Conservation (phyloP, 148 eudicot genomes). For the Rhododendron ferrugineum region DNA sequence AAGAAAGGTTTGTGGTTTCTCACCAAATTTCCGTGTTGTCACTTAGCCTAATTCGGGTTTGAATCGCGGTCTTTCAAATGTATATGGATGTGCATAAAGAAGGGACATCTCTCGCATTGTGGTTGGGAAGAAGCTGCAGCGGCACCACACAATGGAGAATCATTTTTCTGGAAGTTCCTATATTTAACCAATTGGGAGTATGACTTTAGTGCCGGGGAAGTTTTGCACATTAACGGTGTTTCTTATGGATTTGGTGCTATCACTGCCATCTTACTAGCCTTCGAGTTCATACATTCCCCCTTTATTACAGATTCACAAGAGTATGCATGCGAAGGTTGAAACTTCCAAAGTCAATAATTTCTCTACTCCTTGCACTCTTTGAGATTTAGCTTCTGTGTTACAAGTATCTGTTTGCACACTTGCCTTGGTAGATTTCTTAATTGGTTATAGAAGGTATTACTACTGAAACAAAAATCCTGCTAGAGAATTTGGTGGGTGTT, state of each 20-base stretch:
- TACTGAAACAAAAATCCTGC: neutral
- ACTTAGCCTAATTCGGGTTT: neutral
- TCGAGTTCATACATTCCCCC: neutral
- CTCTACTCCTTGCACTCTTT: neutral
- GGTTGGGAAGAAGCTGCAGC: neutral
- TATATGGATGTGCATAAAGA: neutral
- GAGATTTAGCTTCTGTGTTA: neutral
- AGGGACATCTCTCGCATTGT: neutral
- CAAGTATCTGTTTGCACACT: neutral
- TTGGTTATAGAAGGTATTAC: neutral
- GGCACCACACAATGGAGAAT: neutral
- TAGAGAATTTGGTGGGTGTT: neutral
- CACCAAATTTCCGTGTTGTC: neutral
- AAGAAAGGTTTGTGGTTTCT: neutral
- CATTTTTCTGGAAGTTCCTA: neutral
- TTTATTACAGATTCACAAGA: neutral
- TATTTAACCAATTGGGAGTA: neutral
- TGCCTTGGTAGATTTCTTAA: neutral
- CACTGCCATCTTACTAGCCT: neutral
- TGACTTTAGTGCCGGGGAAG: neutral
- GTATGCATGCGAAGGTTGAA: neutral
- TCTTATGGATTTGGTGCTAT: neutral
- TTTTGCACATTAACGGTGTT: neutral
- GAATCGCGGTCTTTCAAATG: neutral
- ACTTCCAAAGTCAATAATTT: neutral